phyloP scores from a whole-genome alignment of 495 filamentous ascomycete genomes.

The Lasiosphaeria miniovina region DNA sequence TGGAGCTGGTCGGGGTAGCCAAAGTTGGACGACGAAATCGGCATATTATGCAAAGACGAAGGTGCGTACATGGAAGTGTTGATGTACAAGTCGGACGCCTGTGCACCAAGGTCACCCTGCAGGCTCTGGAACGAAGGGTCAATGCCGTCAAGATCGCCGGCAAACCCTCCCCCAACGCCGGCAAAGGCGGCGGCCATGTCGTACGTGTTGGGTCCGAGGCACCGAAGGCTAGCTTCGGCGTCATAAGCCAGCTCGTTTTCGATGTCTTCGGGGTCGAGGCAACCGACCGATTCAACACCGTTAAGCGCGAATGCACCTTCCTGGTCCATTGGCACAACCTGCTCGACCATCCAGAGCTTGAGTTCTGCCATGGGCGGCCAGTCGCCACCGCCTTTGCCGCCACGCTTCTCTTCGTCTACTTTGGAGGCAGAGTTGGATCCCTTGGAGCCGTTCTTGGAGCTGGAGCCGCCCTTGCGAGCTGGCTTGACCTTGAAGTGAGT shows the following conservation, averaged over 20 bases:
- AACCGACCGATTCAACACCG: conserved; percentile 26
- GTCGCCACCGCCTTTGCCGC: conserved; percentile 80
- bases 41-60: conserved; percentile 28
- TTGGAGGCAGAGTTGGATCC: conserved; percentile 33
- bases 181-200: conserved; percentile 26
- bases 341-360: conserved; percentile 79
- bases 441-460: conserved; percentile 35
- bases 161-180: conserved; percentile 32
- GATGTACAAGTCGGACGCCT: conserved; percentile 20
- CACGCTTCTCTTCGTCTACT: conserved; percentile 56
- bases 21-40: conserved; percentile 42
- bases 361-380: conserved; percentile 77
- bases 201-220: conserved; percentile 18
- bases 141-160: conserved; percentile 13
- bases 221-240: conserved; percentile 12
- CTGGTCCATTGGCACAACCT: conserved; percentile 44
- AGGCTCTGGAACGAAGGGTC: conserved; percentile 14
- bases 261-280: conserved; percentile 33
- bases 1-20: conserved; percentile 17
- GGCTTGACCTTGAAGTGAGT: conserved; percentile 70
- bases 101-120: conserved; percentile 16
- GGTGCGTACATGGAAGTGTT: conserved; percentile 24
- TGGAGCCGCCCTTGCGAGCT: conserved; percentile 39
- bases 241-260: conserved; percentile 21
- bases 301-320: conserved; percentile 21